Base-by-base conservation (phyloP, 805 yeast species). In the Starmerella cellae region DNA sequence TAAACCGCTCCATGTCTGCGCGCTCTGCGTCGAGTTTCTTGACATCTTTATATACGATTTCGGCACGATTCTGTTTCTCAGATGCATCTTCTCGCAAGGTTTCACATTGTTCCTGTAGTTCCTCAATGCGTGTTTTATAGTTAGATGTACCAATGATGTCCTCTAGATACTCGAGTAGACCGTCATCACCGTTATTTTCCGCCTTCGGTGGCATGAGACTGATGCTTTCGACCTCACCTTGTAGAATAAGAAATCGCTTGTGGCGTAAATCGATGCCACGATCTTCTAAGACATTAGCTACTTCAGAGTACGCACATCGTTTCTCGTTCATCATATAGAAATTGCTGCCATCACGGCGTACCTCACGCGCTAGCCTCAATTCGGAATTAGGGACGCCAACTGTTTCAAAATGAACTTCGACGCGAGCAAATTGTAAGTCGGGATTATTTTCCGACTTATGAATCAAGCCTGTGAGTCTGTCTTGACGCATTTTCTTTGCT, bases 181-280 rank as follows among this genome's bases (percentile, higher is more conserved):
- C 99, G 58, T 91, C 97, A 54, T 88, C 97, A 49, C 75, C 75
- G 41, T 83, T 94, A 39, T 69, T 74, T 55, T 91, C 96, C 0
- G 96, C 97, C 56, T 88, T 91, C 10, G 99, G 82, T 58, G 88
- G 88, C 99, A 91, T 93, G 59, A 91, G 96, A 0, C 98, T 96
- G 56, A 91, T 91, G 50, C 87, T 79, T 64, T 91, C 99, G 34
- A 91, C 98, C 59, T 91, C 99, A 59, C 99, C 99, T 63, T 91
- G 99, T 35, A 91, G 66, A 57, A 91, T 93, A 53, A 91, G 69
- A 55, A 91, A 91, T 53, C 99, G 70, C 58, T 91, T 91, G 61
- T 91, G 98, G 52, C 87, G 94, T 48, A 91, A 68, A 60, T 91
- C 98, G 45, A 91, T 81, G 4, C 97, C 98, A 57, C 84, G 76